Conservation (phyloP, 192 early-diverging fungal genomes). For the Jimgerdemannia lactiflua region DNA sequence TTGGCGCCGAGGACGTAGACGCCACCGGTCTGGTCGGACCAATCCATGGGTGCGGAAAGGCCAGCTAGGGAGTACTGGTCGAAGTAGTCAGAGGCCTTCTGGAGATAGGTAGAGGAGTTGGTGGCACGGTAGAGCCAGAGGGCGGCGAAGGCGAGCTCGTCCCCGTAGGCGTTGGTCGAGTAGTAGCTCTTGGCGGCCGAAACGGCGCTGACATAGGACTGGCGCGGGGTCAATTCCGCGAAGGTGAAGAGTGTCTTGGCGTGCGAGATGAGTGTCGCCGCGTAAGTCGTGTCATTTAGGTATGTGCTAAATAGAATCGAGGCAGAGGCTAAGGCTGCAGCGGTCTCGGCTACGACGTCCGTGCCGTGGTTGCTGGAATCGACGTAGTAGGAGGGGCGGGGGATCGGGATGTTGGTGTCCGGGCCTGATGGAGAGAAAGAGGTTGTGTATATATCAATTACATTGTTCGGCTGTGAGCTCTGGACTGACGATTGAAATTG, state of each 20-base stretch:
- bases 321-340: conserved; percentile 54
- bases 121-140: conserved; percentile 56
- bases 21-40: conserved; percentile 46
- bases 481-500: conserved; percentile 1
- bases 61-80: conserved; percentile 30
- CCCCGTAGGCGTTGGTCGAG: conserved; percentile 31
- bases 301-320: conserved; percentile 48
- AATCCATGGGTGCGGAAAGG: conserved; percentile 35
- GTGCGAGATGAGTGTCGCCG: conserved; percentile 32
- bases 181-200: conserved; percentile 38
- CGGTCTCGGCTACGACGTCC: conserved; percentile 49
- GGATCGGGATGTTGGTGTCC: conserved; percentile 39
- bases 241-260: conserved; percentile 43
- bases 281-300: conserved; percentile 45
- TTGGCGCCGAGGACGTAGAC: conserved; percentile 48
- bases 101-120: conserved; percentile 34
- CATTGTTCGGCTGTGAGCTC: not conserved
- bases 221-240: conserved; percentile 47
- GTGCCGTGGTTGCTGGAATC: conserved; percentile 46
- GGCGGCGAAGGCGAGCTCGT: conserved; percentile 53
- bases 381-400: conserved; percentile 48
- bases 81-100: conserved; percentile 43
- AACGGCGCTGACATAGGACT: conserved; percentile 36
- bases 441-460: not conserved
- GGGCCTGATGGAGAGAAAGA: conserved; percentile 13